A percentile compares a stretch with the other conserved stretches of the same genome.
Evolutionary conservation across 1,284 basidiomycete species (phyloP).

Genomic region (Ceratobasidium sp.): DNA sequence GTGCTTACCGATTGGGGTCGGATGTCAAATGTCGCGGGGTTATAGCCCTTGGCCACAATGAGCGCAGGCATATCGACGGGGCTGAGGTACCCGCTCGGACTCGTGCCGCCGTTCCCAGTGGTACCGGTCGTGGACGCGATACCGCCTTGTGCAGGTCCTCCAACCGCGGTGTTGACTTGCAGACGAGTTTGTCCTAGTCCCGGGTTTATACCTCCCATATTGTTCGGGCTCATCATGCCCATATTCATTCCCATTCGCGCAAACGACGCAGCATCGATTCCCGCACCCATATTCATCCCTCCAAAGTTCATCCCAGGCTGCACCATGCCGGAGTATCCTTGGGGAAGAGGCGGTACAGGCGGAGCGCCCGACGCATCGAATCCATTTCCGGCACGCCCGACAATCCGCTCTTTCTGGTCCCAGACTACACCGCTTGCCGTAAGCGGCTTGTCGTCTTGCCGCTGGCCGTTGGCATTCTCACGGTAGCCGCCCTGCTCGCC

Average conservation of each 20-base stretch:
- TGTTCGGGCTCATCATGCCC: conserved; percentile 28
- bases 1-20: conserved; percentile 77
- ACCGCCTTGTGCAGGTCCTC: conserved; percentile 53
- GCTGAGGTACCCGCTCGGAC: conserved; percentile 61
- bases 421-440: conserved; percentile 63
- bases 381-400: conserved; percentile 61
- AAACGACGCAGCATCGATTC: conserved; percentile 27
- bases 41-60: conserved; percentile 90
- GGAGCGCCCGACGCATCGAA: conserved; percentile 61
- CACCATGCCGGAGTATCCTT: conserved; percentile 73
- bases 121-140: conserved; percentile 57
- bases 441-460: conserved; percentile 58
- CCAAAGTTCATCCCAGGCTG: conserved; percentile 34
- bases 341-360: conserved; percentile 75
- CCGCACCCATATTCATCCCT: conserved; percentile 37
- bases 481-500: conserved; percentile 55
- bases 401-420: conserved; percentile 72
- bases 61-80: conserved; percentile 88
- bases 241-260: conserved; percentile 37
- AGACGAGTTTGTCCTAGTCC: conserved; percentile 26
- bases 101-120: conserved; percentile 54
- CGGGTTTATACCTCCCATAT: conserved; percentile 14
- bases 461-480: conserved; percentile 35
- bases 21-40: conserved; percentile 87
- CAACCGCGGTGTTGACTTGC: conserved; percentile 36